phyloP scores from a whole-genome alignment of 352 stramenopile species.

The Pythium biforme region DNA sequence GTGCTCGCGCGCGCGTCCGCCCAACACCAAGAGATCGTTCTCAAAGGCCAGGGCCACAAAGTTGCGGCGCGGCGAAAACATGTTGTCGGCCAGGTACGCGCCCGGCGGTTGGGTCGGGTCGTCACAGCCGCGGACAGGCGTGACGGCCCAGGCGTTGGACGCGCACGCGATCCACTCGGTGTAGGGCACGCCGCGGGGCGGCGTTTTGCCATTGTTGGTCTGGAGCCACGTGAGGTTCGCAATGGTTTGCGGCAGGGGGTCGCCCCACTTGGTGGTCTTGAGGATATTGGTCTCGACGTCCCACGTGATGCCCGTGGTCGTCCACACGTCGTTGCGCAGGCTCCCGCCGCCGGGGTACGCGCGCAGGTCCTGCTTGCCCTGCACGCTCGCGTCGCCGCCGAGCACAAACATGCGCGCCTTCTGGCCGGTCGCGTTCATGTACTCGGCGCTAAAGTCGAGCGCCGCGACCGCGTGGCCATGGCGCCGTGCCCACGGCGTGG shows the following conservation, averaged over 20 bases:
- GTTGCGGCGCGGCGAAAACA: constrained; percentile 73
- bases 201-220: constrained; percentile 66
- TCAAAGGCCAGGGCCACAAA: constrained; percentile 61
- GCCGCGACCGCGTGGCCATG: constrained; percentile 63
- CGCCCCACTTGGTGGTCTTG: constrained; percentile 66
- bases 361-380: constrained; percentile 63
- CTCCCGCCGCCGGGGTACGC: constrained; percentile 65
- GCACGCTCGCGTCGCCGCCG: constrained; percentile 65
- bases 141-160: constrained; percentile 46
- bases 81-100: constrained; percentile 70
- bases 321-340: constrained; percentile 75
- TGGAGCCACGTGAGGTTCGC: constrained; percentile 68
- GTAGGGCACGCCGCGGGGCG: constrained; percentile 58
- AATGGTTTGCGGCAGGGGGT: constrained; percentile 66
- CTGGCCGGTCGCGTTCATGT: constrained; percentile 40
- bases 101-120: constrained; percentile 59
- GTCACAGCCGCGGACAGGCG: constrained; percentile 46
- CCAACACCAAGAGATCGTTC: constrained; percentile 60
- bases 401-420: constrained; percentile 67
- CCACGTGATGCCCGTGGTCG: constrained; percentile 60
- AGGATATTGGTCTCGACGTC: constrained; percentile 53
- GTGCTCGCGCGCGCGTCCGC: constrained; percentile 60
- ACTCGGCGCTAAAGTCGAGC: constrained; percentile 57
- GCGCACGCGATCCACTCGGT: constrained; percentile 67
- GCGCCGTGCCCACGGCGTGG: constrained; percentile 58